These are phyloP conservation scores for Nepenthes gracilis DNA, from an alignment of 148 eudicot genomes.

Conservation along the genomic window DNA sequence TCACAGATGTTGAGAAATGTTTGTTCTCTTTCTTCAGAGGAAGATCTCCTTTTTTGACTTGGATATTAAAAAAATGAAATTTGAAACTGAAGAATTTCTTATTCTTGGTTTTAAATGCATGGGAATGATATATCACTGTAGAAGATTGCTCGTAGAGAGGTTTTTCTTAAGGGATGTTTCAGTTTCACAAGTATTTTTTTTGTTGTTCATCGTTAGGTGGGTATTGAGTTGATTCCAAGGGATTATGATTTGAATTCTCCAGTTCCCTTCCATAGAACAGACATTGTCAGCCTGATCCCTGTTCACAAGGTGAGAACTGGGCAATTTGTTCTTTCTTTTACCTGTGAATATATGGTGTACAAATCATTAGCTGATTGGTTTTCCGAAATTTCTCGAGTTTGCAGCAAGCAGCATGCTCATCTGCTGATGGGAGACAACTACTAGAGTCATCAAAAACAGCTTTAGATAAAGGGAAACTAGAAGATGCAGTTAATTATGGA, in stretches of 20 bases:
- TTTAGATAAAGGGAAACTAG: slow-evolving; percentile 98
- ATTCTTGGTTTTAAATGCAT: no score
- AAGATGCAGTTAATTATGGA: slow-evolving; percentile 98
- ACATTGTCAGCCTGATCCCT: slow-evolving; percentile 81
- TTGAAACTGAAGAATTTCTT: no score
- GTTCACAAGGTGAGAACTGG: slow-evolving; percentile 80
- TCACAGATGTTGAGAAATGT: no score
- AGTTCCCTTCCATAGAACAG: slow-evolving; percentile 65
- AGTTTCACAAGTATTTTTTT: neutral
- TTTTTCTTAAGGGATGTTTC: no score
- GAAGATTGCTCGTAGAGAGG: no score
- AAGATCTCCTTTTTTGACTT: no score
- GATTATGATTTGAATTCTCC: slow-evolving; percentile 94
- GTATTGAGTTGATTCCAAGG: slow-evolving; percentile 90
- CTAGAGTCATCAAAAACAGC: slow-evolving; percentile 98
- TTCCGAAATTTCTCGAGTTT: slow-evolving; percentile 1
- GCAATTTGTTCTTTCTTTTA: neutral
- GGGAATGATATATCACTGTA: no score
- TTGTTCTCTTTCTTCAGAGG: no score
- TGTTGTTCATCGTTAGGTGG: slow-evolving; percentile 43
- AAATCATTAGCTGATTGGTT: neutral
- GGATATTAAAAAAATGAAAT: no score
- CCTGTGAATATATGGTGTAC: neutral
- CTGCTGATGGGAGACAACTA: slow-evolving; percentile 98
- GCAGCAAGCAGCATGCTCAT: slow-evolving; percentile 99